Base-by-base conservation (phyloP, 2,329 filamentous ascomycete species). In the Penicillium vulpinum region DNA sequence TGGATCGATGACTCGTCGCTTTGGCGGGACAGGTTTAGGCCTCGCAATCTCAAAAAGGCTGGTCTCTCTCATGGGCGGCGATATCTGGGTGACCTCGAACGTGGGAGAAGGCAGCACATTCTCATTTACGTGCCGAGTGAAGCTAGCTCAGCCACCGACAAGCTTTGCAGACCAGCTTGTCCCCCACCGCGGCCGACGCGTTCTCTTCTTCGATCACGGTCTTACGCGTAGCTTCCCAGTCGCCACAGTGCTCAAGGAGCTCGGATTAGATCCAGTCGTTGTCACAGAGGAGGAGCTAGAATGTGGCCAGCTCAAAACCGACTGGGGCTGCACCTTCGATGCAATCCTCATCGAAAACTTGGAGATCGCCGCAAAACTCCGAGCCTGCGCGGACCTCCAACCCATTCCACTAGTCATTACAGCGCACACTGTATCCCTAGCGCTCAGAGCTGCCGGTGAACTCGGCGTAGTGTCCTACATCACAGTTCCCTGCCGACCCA, bases 401-500 rank as follows among this genome's bases (percentile, higher is more conserved):
- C 96, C 95, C 71, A 90, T 96, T 31, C 92, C 92, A 3, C 90
- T 97, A 63, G 92, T 97, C 31, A 85, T 97, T 54, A 78, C 96
- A 41, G 92, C 91, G n/a, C 91, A 92, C 0, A 81, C 89, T 10
- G 90, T 97, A 9, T 89, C 92, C 57, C 90, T 97, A 66, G 92
- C 87, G 69, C 82, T 97, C 61, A 95, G 96, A 78, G 92, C 90
- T 4, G 93, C 92, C 57, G 80, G 96, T 50, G 92, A 97, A 71
- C 82, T 96, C 62, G 92, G 92, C 54, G 95, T 97, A 62, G 93
- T 91, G 6, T 96, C 91, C 55, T 97, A 96, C 75, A 96, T 97
- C 90, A 96, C 92, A 3, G 95, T 91, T 10, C 92, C 92, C 18
- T 97, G 92, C 76, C 83, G 92, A 67, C 85, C 92, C 5, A 94